These are phyloP conservation scores for Cyclotella choctawhatcheeana DNA, from an alignment of 108 stramenopile species.

Conservation along the genomic window DNA sequence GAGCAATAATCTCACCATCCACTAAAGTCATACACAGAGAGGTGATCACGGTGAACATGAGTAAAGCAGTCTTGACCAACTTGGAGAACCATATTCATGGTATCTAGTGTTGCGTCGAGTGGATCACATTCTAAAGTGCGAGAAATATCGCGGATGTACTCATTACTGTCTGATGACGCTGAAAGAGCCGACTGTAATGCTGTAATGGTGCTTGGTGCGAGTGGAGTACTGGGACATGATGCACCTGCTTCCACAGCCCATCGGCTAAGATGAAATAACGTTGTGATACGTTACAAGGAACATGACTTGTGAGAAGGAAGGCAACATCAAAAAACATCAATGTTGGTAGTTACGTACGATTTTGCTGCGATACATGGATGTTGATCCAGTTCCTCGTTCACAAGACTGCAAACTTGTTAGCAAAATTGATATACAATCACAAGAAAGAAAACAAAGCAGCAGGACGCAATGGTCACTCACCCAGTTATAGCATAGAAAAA, in stretches of 20 bases:
- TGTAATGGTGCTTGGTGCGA: slow-evolving; percentile 2
- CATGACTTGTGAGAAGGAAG: not conserved
- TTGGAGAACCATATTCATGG: slow-evolving; percentile 39
- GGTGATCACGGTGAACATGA: slow-evolving; percentile 60
- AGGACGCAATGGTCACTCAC: too few relatives aligned
- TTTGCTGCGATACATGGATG: slow-evolving; percentile 24
- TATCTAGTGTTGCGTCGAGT: slow-evolving; percentile 12
- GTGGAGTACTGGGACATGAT: slow-evolving; percentile 36
- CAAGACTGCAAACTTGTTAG: too few relatives aligned
- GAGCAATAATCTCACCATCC: slow-evolving; percentile 35
- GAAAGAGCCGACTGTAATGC: slow-evolving; percentile 28
- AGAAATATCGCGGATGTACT: slow-evolving; percentile 27
- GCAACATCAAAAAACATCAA: not conserved
- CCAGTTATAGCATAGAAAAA: slow-evolving; percentile 62
- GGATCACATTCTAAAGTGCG: slow-evolving; percentile 27
- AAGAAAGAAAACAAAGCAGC: too few relatives aligned
- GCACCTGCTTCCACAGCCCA: slow-evolving; percentile 19
- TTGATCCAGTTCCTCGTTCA: slow-evolving; percentile 33
- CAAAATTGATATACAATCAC: too few relatives aligned
- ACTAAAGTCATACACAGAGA: slow-evolving; percentile 67
- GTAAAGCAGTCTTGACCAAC: slow-evolving; percentile 42
- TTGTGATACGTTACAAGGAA: not conserved
- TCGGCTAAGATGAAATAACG: slow-evolving; percentile 2
- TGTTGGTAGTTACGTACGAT: slow-evolving; percentile 4
- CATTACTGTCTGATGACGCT: slow-evolving; percentile 21